Evolutionary conservation across 2,329 filamentous ascomycete species (phyloP), one percentile per base, ranked within the genome.

Genomic region (Colletotrichum gloeosporioides): DNA sequence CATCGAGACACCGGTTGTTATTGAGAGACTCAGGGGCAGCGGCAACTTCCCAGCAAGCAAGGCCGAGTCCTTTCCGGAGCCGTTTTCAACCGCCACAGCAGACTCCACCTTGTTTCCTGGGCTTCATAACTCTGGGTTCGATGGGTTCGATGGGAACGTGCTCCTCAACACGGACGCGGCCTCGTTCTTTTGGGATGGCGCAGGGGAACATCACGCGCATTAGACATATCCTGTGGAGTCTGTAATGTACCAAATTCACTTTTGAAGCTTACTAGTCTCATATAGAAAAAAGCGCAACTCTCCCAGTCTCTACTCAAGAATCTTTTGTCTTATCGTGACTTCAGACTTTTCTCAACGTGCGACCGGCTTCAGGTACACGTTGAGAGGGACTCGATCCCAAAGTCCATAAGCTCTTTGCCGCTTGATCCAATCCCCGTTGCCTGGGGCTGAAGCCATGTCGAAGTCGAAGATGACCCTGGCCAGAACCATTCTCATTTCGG

Each of bases 1-100:
- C 1, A 82, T 88, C 10, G 82, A 87, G 25, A 83, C 82, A 12
- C 90, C 90, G 0, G 79, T 78, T 4, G 91, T 86, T 59, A 85
- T 92, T 22, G 78, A 81, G 34, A 87, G 83, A 57, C 82, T 92
- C 16, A 86, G 85, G 49, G 80, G 84, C 4, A 78, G 85, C 36
- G 80, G 66, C 13, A 57, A n/a, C n/a, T 64, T 55, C 67, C 61
- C 66, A 16, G 31, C n/a, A 53, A 62, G 34, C 53, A 36, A n/a
- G 8, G 3, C 18, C 6, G 18, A 13, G 8, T 8, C 61, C 4
- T 25, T 15, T 34, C 15, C 39, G 0, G 55, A 68, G 22, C 44
- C 36, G 2, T 68, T 63, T 36, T 15, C 69, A 2, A 44, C 31
- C 4, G 4, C 73, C 1, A 32, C 31, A 6, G 15, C 55, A 10